Percentiles rank a stretch among this genome's conserved stretches.
These are phyloP conservation scores for Aspergillus tubingensis DNA, from an alignment of 2,329 filamentous ascomycete genomes.

Conservation along the genomic window DNA sequence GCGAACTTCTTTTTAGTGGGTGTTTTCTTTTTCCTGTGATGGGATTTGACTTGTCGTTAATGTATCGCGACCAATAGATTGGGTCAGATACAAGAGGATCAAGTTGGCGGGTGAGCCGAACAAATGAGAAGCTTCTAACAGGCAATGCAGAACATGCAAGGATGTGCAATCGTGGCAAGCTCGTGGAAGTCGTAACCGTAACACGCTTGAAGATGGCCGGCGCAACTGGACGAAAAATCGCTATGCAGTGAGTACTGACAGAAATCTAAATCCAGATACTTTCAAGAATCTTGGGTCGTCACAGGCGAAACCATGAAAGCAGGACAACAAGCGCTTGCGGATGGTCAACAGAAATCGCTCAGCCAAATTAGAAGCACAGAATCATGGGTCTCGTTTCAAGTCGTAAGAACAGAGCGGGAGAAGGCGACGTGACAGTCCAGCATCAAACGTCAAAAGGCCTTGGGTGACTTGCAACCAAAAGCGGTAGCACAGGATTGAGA, in stretches of 20 bases:
- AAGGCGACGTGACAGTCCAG: constrained; percentile 27
- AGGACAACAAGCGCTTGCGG: constrained; percentile 19
- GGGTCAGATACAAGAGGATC: constrained; percentile 2
- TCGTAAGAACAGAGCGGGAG: constrained; percentile 40
- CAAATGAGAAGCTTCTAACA: constrained; percentile 18
- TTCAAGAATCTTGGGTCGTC: constrained; percentile 17
- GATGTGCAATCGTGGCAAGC: constrained; percentile 31
- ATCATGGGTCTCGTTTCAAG: constrained; percentile 48
- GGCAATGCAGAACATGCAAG: constrained; percentile 30
- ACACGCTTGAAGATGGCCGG: constrained; percentile 27
- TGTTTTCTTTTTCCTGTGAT: constrained; percentile 3
- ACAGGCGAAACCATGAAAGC: constrained; percentile 15
- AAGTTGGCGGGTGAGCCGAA: constrained; percentile 12
- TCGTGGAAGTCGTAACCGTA: constrained; percentile 39
- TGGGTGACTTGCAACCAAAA: constrained; percentile 4
- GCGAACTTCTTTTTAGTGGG: background rate
- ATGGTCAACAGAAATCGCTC: constrained; percentile 27
- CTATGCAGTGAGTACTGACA: constrained; percentile 21
- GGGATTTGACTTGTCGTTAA: constrained; percentile 11
- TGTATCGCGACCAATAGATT: constrained; percentile 1
- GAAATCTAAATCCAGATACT: constrained; percentile 29
- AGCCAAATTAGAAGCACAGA: constrained; percentile 32
- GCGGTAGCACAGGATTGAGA: background rate
- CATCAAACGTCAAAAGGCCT: constrained; percentile 21
- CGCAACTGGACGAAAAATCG: constrained; percentile 21